These are phyloP conservation scores for Aspergillus sparsus DNA, from an alignment of 495 filamentous ascomycete species.

Conservation along the genomic window DNA sequence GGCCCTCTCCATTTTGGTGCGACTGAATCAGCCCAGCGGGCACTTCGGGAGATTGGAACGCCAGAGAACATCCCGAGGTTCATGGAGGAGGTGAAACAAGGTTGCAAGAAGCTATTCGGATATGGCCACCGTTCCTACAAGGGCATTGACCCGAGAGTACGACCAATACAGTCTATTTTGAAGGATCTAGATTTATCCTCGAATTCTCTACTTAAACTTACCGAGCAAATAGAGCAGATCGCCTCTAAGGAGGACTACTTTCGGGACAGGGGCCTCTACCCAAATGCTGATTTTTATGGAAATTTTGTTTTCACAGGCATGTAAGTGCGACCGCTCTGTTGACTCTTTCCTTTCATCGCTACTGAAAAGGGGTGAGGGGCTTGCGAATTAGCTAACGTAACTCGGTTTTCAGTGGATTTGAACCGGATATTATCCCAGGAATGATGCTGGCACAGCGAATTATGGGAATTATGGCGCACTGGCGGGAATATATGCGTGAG, in stretches of 20 bases:
- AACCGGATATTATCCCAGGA: slow-evolving; percentile 38
- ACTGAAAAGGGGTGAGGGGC: background rate
- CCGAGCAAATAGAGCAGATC: slow-evolving; percentile 51
- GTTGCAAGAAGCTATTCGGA: slow-evolving; percentile 56
- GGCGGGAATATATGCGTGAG: slow-evolving; percentile 46
- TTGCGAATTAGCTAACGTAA: background rate
- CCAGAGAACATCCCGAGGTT: slow-evolving; percentile 48
- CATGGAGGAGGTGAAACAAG: slow-evolving; percentile 52
- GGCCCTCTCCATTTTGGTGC: slow-evolving; percentile 61
- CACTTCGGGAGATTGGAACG: slow-evolving; percentile 46
- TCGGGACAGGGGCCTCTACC: slow-evolving; percentile 45
- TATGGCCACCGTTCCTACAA: slow-evolving; percentile 62
- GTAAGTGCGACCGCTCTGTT: slow-evolving; percentile 25
- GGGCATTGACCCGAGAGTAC: slow-evolving; percentile 52
- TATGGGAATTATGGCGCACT: slow-evolving; percentile 46
- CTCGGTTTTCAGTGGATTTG: slow-evolving; percentile 30
- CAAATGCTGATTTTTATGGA: slow-evolving; percentile 61
- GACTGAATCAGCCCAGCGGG: slow-evolving; percentile 56
- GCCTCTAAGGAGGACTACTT: slow-evolving; percentile 57
- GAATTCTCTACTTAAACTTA: slow-evolving; percentile 51
- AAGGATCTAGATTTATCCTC: slow-evolving; percentile 37
- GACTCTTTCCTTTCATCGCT: no score
- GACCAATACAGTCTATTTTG: slow-evolving; percentile 49
- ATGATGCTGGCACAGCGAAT: slow-evolving; percentile 40
- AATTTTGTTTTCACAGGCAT: slow-evolving; percentile 58